Percentiles rank a stretch among this genome's conserved stretches.
Evolutionary conservation across 148 eudicot species (phyloP).

Genomic region (Fallopia convolvulus): DNA sequence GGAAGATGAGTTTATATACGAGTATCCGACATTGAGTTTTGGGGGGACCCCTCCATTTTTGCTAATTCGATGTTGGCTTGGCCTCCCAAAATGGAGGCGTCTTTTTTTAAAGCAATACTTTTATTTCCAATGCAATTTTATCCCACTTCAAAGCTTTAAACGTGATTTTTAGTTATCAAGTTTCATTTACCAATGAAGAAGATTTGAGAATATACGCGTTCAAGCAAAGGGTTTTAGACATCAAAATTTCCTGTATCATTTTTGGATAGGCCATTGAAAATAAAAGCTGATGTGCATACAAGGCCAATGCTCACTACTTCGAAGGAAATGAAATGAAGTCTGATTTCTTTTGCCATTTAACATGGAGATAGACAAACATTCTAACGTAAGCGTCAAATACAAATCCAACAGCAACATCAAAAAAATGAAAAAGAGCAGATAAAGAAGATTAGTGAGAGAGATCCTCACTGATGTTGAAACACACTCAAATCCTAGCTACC

Average conservation of each 20-base stretch:
- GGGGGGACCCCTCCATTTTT: no score
- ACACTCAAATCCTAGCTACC: background rate
- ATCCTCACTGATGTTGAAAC: background rate
- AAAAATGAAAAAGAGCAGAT: background rate
- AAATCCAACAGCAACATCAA: background rate
- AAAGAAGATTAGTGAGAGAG: conserved; percentile 8
- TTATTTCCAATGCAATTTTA: no score
- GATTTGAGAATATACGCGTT: no score
- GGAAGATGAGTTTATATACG: background rate
- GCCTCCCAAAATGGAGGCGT: no score
- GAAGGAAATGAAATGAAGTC: background rate
- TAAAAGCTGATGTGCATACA: background rate
- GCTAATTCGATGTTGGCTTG: no score
- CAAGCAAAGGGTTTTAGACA: no score
- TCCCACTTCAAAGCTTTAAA: no score
- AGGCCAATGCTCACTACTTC: background rate
- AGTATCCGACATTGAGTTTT: background rate
- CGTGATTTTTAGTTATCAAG: no score
- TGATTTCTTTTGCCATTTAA: background rate
- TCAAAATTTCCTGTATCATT: no score
- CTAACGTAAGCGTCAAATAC: background rate
- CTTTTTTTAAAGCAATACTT: no score
- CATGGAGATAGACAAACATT: background rate
- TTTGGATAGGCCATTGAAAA: no score
- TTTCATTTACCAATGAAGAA: no score